Conservation (phyloP, 768 basidiomycete species). For the Auriscalpium orientale region DNA sequence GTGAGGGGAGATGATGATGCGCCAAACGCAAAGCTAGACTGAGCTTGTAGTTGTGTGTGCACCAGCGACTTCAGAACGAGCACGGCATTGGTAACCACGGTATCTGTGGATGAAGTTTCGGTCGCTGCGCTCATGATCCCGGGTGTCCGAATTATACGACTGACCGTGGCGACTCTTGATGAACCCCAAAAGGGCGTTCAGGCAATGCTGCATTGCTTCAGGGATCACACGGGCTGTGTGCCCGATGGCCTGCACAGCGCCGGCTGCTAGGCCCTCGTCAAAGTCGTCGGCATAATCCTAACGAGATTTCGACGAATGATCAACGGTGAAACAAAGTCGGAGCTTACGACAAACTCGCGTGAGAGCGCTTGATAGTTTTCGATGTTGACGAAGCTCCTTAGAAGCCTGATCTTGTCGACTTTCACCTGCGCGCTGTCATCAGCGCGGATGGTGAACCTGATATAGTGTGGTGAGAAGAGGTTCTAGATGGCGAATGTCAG, state of each 20-base stretch:
- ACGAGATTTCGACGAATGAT: background rate
- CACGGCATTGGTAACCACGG: conserved; percentile 72
- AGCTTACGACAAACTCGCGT: conserved; percentile 76
- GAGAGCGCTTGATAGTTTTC: conserved; percentile 69
- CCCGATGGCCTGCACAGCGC: conserved; percentile 75
- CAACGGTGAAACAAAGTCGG: background rate
- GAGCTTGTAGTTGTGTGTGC: conserved; percentile 48
- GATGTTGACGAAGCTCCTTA: conserved; percentile 55
- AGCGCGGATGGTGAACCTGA: conserved; percentile 61
- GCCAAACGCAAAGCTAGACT: conserved; percentile 17
- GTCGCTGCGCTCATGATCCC: background rate
- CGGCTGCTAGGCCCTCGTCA: conserved; percentile 62
- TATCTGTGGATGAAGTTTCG: conserved; percentile 39
- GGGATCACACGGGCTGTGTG: conserved; percentile 63
- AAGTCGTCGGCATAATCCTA: conserved; percentile 81
- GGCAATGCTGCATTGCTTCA: conserved; percentile 60
- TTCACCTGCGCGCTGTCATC: conserved; percentile 65
- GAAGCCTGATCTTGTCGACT: conserved; percentile 63
- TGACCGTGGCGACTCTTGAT: conserved; percentile 67
- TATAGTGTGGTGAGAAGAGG: conserved; percentile 55
- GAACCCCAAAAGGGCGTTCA: conserved; percentile 70
- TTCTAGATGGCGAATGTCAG: conserved; percentile 30
- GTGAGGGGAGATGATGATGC: conserved; percentile 35
- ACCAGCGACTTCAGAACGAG: conserved; percentile 81
- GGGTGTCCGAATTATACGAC: background rate